Evolutionary conservation across 2,329 filamentous ascomycete species (phyloP).

Genomic region (Aspergillus nomiae): DNA sequence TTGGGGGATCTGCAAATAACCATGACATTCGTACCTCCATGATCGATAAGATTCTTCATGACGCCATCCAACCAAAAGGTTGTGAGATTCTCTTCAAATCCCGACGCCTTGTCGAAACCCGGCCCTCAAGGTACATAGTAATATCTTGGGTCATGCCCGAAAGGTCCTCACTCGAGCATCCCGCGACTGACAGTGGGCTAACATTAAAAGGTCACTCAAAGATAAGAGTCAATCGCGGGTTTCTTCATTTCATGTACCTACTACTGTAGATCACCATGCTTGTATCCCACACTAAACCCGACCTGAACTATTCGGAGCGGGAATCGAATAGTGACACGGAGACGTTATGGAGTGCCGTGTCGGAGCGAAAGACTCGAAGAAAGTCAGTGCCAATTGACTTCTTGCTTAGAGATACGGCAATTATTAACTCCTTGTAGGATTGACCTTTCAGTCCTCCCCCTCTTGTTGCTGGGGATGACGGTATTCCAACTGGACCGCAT

Average conservation of each 20-base stretch:
- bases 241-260: neutral
- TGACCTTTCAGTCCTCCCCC: neutral
- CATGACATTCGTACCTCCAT: neutral
- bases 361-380: neutral
- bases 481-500: constrained; percentile 57
- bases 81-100: neutral
- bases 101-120: neutral
- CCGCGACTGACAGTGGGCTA: neutral
- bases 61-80: neutral
- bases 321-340: neutral
- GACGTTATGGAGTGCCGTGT: neutral
- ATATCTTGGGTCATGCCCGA: neutral
- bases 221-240: neutral
- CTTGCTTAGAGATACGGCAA: no score
- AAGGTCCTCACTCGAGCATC: neutral
- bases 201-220: neutral
- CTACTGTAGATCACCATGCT: neutral
- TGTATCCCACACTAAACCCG: neutral
- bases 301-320: neutral
- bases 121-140: constrained; percentile 1
- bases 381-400: neutral
- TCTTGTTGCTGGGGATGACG: constrained; percentile 21
- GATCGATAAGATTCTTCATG: neutral
- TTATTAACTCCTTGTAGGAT: neutral
- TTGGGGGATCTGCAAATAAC: neutral